These are phyloP conservation scores for Inonotus hispidus DNA, from an alignment of 1,284 basidiomycete genomes.

Conservation along the genomic window DNA sequence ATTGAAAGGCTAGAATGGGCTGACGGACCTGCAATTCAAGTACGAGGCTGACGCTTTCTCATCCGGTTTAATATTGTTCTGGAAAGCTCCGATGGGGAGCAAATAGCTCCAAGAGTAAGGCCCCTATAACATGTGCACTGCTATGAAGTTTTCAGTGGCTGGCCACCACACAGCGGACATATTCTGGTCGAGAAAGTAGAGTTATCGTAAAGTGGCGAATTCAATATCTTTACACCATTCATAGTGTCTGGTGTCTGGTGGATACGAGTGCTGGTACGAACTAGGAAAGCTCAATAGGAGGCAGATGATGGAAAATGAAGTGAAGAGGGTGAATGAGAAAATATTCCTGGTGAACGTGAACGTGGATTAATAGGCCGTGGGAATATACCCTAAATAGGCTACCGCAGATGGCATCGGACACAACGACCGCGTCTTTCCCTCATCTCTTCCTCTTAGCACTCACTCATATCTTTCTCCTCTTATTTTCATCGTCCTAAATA, in stretches of 20 bases:
- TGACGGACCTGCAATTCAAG: neutral
- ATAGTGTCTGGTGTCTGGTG: too few species aligned
- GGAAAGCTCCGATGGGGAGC: neutral
- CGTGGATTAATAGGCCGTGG: neutral
- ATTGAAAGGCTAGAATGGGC: neutral
- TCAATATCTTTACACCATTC: too few species aligned
- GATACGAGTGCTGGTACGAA: too few species aligned
- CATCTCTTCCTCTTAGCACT: neutral
- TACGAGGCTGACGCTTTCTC: neutral
- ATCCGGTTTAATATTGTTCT: neutral
- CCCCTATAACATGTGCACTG: neutral
- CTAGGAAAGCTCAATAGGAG: too few species aligned
- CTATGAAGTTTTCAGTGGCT: neutral
- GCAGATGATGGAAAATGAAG: too few species aligned
- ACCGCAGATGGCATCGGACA: slow-evolving; percentile 4
- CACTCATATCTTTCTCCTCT: slow-evolving; percentile 5
- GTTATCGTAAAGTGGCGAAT: too few species aligned
- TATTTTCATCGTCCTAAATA: neutral
- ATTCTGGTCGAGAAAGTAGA: too few species aligned
- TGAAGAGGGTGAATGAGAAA: neutral
- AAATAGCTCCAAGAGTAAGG: neutral
- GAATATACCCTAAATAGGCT: neutral
- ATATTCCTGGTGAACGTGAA: neutral
- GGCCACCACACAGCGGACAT: neutral
- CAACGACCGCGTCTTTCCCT: slow-evolving; percentile 7